Conservation (phyloP, 1,284 basidiomycete genomes). For the Malassezia sp. region DNA sequence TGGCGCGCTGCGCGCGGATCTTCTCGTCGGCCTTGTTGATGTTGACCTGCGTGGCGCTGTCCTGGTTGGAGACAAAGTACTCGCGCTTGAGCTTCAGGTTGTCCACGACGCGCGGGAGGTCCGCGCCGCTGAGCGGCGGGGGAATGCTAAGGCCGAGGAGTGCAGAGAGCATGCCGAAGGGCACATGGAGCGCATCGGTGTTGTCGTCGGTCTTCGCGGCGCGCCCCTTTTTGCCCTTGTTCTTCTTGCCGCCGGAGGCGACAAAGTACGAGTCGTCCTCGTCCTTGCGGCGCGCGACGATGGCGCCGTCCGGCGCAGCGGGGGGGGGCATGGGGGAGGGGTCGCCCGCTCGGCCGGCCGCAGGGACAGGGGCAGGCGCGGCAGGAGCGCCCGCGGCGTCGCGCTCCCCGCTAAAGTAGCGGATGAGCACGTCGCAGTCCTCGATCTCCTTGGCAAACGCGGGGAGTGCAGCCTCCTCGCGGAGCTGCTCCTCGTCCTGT, state of each 20-base stretch:
- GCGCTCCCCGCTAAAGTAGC: conserved; percentile 59
- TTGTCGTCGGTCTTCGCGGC: conserved; percentile 12
- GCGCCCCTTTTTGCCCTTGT: conserved; percentile 50
- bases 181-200: conserved; percentile 58
- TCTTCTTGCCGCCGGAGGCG: conserved; percentile 59
- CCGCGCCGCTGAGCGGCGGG: conserved; percentile 65
- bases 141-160: conserved; percentile 80
- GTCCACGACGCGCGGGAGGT: conserved; percentile 72
- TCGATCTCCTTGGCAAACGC: conserved; percentile 90
- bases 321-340: conserved; percentile 76
- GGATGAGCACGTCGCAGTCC: conserved; percentile 87
- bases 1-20: conserved; percentile 21
- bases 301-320: conserved; percentile 56
- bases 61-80: conserved; percentile 69
- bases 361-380: conserved; percentile 53
- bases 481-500: conserved; percentile 66
- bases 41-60: conserved; percentile 49
- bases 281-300: conserved; percentile 72
- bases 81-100: conserved; percentile 87
- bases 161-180: conserved; percentile 72
- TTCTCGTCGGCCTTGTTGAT: conserved; percentile 38
- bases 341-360: too few species aligned
- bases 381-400: conserved; percentile 1
- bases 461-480: conserved; percentile 80
- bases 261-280: conserved; percentile 74